Conservation (phyloP, 148 eudicot species). For the Vaccinium corymbosum region DNA sequence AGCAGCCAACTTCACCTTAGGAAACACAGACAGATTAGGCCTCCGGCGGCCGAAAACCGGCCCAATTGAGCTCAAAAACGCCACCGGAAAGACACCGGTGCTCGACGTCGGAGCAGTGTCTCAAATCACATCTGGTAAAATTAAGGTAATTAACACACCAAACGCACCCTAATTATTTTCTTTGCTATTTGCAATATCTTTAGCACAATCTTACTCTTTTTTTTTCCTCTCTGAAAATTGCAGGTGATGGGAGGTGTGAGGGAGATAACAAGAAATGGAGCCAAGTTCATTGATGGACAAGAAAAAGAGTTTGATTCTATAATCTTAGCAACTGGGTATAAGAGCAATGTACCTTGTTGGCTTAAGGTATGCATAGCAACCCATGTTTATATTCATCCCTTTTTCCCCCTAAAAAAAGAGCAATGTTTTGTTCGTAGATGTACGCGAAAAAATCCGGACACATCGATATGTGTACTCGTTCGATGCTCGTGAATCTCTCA, state of each 20-base stretch:
- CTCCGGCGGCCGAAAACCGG: conserved; percentile 77
- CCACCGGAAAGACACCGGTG: conserved; percentile 90
- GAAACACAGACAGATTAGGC: conserved; percentile 61
- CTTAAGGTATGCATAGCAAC: conserved; percentile 39
- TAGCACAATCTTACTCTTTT: conserved; percentile 6
- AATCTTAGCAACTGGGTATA: conserved; percentile 82
- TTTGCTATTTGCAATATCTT: background rate
- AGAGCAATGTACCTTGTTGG: conserved; percentile 83
- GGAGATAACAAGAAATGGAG: conserved; percentile 81
- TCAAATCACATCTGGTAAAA: conserved; percentile 63
- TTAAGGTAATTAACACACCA: conserved; percentile 47
- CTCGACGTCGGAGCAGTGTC: conserved; percentile 86
- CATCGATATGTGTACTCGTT: background rate
- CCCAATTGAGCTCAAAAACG: conserved; percentile 81
- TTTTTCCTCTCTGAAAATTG: background rate
- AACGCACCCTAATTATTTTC: background rate
- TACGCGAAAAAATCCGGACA: background rate
- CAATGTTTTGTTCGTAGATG: background rate
- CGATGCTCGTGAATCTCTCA: background rate
- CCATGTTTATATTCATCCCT: background rate
- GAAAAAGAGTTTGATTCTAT: conserved; percentile 70
- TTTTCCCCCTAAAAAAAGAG: background rate
- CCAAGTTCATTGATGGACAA: conserved; percentile 72
- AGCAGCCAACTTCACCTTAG: conserved; percentile 55
- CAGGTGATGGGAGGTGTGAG: conserved; percentile 76